phyloP scores from a whole-genome alignment of 495 filamentous ascomycete species.

The Venustampulla echinocandica region DNA sequence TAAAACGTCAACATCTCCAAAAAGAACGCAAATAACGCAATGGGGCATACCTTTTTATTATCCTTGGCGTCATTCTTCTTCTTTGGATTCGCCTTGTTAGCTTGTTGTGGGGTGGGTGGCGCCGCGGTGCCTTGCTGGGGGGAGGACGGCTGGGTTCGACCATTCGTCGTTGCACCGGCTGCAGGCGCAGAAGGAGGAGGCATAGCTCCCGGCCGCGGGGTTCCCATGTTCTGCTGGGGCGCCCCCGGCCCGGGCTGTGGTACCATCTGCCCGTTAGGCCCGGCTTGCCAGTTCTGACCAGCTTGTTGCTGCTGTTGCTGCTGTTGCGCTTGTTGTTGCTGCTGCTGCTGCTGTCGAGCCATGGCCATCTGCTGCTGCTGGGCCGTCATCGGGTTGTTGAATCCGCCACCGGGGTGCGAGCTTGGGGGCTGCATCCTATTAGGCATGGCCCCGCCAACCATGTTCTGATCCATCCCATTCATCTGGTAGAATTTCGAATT shows the following conservation, averaged over 20 bases:
- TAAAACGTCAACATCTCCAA: slow-evolving; percentile 28
- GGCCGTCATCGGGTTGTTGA: slow-evolving; percentile 64
- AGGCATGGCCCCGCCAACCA: slow-evolving; percentile 46
- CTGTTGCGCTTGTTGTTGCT: slow-evolving; percentile 25
- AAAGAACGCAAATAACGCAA: slow-evolving; percentile 19
- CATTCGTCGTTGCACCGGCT: slow-evolving; percentile 46
- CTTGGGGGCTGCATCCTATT: slow-evolving; percentile 81
- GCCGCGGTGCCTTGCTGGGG: slow-evolving; percentile 64
- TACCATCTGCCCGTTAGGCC: slow-evolving; percentile 53
- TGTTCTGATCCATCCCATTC: slow-evolving; percentile 46
- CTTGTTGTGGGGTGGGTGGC: slow-evolving; percentile 78
- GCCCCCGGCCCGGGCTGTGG: slow-evolving; percentile 47
- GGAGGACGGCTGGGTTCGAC: slow-evolving; percentile 63
- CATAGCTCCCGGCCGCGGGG: slow-evolving; percentile 74
- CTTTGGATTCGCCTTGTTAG: slow-evolving; percentile 72
- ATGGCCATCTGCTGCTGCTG: slow-evolving; percentile 40
- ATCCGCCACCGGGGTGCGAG: slow-evolving; percentile 58
- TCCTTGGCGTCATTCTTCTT: slow-evolving; percentile 68
- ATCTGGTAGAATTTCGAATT: slow-evolving; percentile 46
- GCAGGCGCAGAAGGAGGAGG: slow-evolving; percentile 81
- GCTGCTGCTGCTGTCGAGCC: slow-evolving; percentile 32
- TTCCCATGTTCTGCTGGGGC: slow-evolving; percentile 58
- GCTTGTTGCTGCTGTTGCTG: slow-evolving; percentile 30
- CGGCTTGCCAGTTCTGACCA: slow-evolving; percentile 25
- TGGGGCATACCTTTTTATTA: slow-evolving; percentile 62